These are phyloP conservation scores for Salisapilia sapeloensis DNA, from an alignment of 352 stramenopile genomes.

Conservation along the genomic window DNA sequence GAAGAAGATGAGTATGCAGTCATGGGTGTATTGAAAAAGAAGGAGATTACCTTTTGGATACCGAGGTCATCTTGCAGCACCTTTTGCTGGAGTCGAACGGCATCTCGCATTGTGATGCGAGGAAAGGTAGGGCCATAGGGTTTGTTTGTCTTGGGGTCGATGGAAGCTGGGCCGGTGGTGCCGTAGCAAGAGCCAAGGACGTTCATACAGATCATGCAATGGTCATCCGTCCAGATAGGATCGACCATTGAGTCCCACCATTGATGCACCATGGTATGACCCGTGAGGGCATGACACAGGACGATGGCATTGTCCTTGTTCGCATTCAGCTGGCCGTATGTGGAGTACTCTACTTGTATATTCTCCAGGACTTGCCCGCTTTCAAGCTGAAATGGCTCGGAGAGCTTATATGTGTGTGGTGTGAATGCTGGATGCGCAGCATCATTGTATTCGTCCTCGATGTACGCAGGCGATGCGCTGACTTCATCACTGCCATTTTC, in stretches of 20 bases:
- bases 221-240: conserved; percentile 89
- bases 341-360: conserved; percentile 86
- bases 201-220: conserved; percentile 95
- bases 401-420: conserved; percentile 23
- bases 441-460: conserved; percentile 51
- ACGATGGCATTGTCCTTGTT: conserved; percentile 84
- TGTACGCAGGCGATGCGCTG: too few relatives aligned
- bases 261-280: conserved; percentile 84
- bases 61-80: conserved; percentile 82
- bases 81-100: conserved; percentile 78
- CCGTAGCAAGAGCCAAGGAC: conserved; percentile 94
- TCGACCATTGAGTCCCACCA: conserved; percentile 91
- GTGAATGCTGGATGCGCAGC: conserved; percentile 19
- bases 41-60: conserved; percentile 66
- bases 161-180: conserved; percentile 69
- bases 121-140: conserved; percentile 85
- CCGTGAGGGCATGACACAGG: conserved; percentile 91
- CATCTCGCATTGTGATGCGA: conserved; percentile 86
- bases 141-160: conserved; percentile 47
- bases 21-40: not conserved
- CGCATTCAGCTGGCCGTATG: conserved; percentile 84
- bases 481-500: too few relatives aligned
- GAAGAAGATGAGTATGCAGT: conserved; percentile 4
- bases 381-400: conserved; percentile 30
- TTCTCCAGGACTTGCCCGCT: conserved; percentile 39